Base-by-base conservation (phyloP, 768 basidiomycete genomes). In the Boletus eberwhitei region DNA sequence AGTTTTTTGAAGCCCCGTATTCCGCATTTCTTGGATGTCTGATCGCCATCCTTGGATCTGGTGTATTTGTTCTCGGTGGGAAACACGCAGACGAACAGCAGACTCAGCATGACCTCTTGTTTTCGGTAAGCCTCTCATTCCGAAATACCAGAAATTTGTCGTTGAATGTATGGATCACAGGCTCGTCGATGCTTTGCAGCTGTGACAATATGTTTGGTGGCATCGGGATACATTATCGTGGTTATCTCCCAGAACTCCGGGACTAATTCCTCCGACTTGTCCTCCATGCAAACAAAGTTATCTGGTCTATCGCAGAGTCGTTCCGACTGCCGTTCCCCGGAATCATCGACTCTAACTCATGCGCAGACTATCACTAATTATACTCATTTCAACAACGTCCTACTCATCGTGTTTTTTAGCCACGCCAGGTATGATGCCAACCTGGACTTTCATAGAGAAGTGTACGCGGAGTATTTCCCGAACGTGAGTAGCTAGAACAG, bases 371-470 rank as follows among this genome's bases (percentile, higher is more conserved):
- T 57, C 21, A 53, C 62, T 32, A 61, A 62, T 40, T 77, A 74
- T 48, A 66, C 68, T 32, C 61, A 64, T 11, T 81, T 81, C 57
- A 71, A 71, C 54, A 63, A 78, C 42, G 56, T 80, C 14, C 64
- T 80, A 12, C 62, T 81, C 34, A 61, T 80, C 44, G 77, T 79
- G 9, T 81, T 80, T 66, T 80, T 80, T 53, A 80, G 78, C 45
- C 79, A 80, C 52, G 62, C 75, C 22, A 64, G 79, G 42, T 81
- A 80, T 49, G 69, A 78, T 58, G 66, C 64, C 32, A 79, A 80
- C 53, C 55, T 80, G 24, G 79, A 80, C 53, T 75, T 65, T 53
- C 76, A 80, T 54, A 71, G 64, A 53, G 74, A 77, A 60, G 75
- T 78, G 5, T 81, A 81, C 48, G 64, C 71, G 9, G 71, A 73